Base-by-base conservation (phyloP, 805 yeast species). In the Wickerhamomyces strasburgensis region DNA sequence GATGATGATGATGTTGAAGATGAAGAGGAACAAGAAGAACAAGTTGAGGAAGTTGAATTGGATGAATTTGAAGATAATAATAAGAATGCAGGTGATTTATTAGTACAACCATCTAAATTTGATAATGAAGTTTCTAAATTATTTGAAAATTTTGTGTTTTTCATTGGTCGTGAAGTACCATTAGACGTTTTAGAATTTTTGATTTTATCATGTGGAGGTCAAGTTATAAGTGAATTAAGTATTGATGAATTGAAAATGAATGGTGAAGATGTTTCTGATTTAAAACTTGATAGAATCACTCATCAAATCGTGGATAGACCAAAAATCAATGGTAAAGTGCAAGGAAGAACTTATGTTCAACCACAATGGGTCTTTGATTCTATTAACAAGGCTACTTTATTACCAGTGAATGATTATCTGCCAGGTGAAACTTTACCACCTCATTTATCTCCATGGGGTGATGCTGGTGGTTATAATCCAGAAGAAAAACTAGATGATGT, bases 391-490 rank as follows among this genome's bases (percentile, higher is more conserved):
- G 74, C 77, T 34, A 69, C 74, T 42, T 69, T 93, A 43, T 68
- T 84, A 42, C 77, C 93, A 14, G 96, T 86, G 16, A 79, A 81
- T 38, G 72, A 71, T 38, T 93, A 93, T 57, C 84, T 94, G 30
- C 96, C 96, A 5, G 98, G 98, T 39, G 97, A 90, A 65, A 68
- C 86, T 5, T 70, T 93, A 47, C 98, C 98, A 31, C 97, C 98
- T 26, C 98, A 93, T 63, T 70, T 93, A 54, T 85, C 96, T 35
- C 98, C 98, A 68, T 93, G 98, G 98, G 98, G 98, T 51, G 98
- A 93, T 66, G 75, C 89, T 33, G 87, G 83, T 51, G 82, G 80
- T 37, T 93, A 93, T 65, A 78, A 90, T 62, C 98, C 98, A 52
- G 78, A 72, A 39, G 82, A 75, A 23, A 62, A 62, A 23, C 52